Evolutionary conservation across 2,329 filamentous ascomycete genomes (phyloP).

Genomic region (Graphium sp.): DNA sequence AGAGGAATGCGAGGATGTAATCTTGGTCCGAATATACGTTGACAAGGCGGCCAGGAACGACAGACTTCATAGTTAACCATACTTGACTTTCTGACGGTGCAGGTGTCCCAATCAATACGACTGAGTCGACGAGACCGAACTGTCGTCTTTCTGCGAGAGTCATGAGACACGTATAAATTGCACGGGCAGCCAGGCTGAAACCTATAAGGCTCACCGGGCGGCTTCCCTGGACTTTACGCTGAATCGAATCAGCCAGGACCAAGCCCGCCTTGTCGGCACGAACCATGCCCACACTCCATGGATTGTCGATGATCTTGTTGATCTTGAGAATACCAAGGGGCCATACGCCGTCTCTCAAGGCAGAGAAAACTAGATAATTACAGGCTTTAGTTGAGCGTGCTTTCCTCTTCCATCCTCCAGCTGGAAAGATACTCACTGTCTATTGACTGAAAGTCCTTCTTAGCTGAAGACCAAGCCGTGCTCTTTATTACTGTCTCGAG

Average conservation of each 20-base stretch:
- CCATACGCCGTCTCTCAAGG: conserved; percentile 25
- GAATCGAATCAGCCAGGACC: conserved; percentile 66
- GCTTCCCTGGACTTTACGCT: conserved; percentile 70
- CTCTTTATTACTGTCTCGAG: conserved; percentile 65
- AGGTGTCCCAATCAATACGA: conserved; percentile 69
- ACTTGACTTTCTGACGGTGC: conserved; percentile 53
- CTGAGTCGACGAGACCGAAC: conserved; percentile 77
- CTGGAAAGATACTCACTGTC: conserved; percentile 23
- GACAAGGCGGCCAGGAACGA: conserved; percentile 69
- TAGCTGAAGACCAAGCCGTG: conserved; percentile 62
- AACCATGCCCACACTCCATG: conserved; percentile 60
- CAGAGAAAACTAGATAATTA: conserved; percentile 12
- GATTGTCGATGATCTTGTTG: conserved; percentile 64
- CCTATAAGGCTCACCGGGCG: conserved; percentile 66
- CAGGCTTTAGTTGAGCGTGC: too few relatives aligned
- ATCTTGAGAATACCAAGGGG: conserved; percentile 47
- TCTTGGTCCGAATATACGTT: conserved; percentile 84
- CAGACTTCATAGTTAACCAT: conserved; percentile 64
- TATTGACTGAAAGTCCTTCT: conserved; percentile 25
- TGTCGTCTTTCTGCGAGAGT: conserved; percentile 62
- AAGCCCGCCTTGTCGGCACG: conserved; percentile 55
- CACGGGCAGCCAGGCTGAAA: conserved; percentile 65
- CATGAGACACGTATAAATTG: conserved; percentile 74
- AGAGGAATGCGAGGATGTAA: conserved; percentile 76
- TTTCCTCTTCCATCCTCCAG: too few relatives aligned